Percentiles rank a stretch among this genome's conserved stretches.
phyloP scores from a whole-genome alignment of 768 basidiomycete genomes.

The Pleurotus giganteus region DNA sequence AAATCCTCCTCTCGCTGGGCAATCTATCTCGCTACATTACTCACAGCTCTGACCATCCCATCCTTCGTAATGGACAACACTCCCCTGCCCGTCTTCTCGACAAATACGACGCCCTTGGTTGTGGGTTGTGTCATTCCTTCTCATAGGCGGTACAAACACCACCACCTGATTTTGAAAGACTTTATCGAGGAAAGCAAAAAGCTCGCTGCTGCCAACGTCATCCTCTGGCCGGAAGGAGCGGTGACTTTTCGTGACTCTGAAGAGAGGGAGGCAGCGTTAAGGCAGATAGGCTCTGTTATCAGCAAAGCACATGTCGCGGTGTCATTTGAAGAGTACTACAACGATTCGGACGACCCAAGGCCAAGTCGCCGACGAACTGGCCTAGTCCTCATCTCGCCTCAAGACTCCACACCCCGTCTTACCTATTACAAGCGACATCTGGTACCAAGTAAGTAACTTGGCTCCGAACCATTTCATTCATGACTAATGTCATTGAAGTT shows the following conservation, averaged over 20 bases:
- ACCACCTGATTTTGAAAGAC: constrained; percentile 46
- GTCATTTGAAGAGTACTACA: constrained; percentile 64
- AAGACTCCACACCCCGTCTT: constrained; percentile 31
- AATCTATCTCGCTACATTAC: constrained; percentile 34
- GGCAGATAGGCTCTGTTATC: constrained; percentile 32
- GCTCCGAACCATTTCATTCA: constrained; percentile 1
- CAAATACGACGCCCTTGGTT: constrained; percentile 50
- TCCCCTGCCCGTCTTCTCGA: constrained; percentile 36
- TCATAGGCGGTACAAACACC: constrained; percentile 36
- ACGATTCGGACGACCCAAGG: constrained; percentile 31
- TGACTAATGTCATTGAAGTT: constrained; percentile 40
- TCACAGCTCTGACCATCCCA: constrained; percentile 52
- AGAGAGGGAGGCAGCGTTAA: constrained; percentile 52
- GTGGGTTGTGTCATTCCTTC: constrained; percentile 71
- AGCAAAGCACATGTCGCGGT: constrained; percentile 58
- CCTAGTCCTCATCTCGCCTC: constrained; percentile 54
- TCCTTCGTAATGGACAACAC: constrained; percentile 44
- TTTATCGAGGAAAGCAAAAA: constrained; percentile 58
- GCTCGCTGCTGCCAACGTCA: constrained; percentile 49
- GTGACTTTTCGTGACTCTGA: constrained; percentile 54
- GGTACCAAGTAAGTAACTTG: constrained; percentile 64
- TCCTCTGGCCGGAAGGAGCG: constrained; percentile 84
- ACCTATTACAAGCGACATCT: constrained; percentile 76
- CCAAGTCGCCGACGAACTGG: constrained; percentile 55
- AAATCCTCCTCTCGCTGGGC: constrained; percentile 20